Conservation (phyloP, 305 asterid genomes). For the Rubia tinctorum region DNA sequence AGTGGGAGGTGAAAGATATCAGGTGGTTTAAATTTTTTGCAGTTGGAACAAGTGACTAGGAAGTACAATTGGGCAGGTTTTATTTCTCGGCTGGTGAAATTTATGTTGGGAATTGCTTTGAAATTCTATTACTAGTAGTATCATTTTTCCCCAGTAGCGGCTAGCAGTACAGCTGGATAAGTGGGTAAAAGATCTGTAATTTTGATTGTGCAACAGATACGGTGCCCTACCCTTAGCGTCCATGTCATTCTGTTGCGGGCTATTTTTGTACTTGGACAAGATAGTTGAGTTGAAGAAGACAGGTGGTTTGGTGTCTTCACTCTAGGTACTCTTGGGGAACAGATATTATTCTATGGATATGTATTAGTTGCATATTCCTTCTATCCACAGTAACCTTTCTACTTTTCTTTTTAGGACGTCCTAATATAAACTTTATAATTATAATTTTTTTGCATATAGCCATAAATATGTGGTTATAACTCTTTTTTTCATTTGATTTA, state of each 20-base stretch:
- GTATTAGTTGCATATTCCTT: background rate
- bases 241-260: constrained; percentile 1
- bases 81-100: background rate
- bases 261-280: constrained; percentile 16
- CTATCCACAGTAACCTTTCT: too few relatives aligned
- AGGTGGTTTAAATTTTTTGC: background rate
- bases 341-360: background rate
- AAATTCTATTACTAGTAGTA: constrained; percentile 3
- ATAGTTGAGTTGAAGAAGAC: background rate
- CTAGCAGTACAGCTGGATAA: constrained; percentile 17
- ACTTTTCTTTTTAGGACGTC: too few relatives aligned
- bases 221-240: background rate
- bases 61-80: constrained; percentile 2
- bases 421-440: too few relatives aligned
- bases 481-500: too few relatives aligned
- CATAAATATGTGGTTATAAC: too few relatives aligned
- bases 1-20: constrained; percentile 3
- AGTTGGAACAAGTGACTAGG: constrained; percentile 5
- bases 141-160: background rate
- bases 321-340: background rate
- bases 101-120: constrained; percentile 13
- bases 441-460: too few relatives aligned
- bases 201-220: constrained; percentile 9
- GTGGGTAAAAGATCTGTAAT: constrained; percentile 4
- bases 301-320: background rate